phyloP scores from a whole-genome alignment of 306 rosid species.

The Rosa chinensis region DNA sequence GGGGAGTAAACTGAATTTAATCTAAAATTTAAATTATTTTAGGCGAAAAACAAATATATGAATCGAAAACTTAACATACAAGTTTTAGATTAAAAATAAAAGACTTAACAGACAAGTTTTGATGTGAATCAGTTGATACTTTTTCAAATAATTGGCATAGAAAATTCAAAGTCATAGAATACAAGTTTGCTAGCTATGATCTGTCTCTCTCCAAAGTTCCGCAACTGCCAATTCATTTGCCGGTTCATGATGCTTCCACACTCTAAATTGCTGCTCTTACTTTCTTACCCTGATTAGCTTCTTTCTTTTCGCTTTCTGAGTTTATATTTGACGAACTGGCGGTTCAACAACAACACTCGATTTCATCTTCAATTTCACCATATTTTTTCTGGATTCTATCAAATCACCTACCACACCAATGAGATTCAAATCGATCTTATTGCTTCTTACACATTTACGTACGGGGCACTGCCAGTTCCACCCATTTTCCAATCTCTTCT shows the following conservation, averaged over 20 bases:
- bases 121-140: neutral
- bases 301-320: neutral
- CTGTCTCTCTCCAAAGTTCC: neutral
- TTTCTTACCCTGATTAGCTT: neutral
- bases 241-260: neutral
- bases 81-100: too few relatives aligned
- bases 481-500: neutral
- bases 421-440: neutral
- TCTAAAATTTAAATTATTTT: too few relatives aligned
- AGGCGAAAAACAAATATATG: too few relatives aligned
- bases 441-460: neutral
- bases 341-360: neutral
- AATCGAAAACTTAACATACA: too few relatives aligned
- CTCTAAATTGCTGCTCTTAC: neutral
- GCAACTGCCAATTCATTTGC: neutral
- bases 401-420: neutral
- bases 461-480: neutral
- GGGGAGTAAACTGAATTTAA: too few relatives aligned
- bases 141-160: neutral
- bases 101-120: neutral
- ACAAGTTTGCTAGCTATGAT: neutral
- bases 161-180: neutral
- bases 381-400: neutral
- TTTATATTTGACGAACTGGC: neutral
- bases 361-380: neutral